These are phyloP conservation scores for Alternaria arbusti DNA, from an alignment of 2,329 filamentous ascomycete species.

Conservation along the genomic window DNA sequence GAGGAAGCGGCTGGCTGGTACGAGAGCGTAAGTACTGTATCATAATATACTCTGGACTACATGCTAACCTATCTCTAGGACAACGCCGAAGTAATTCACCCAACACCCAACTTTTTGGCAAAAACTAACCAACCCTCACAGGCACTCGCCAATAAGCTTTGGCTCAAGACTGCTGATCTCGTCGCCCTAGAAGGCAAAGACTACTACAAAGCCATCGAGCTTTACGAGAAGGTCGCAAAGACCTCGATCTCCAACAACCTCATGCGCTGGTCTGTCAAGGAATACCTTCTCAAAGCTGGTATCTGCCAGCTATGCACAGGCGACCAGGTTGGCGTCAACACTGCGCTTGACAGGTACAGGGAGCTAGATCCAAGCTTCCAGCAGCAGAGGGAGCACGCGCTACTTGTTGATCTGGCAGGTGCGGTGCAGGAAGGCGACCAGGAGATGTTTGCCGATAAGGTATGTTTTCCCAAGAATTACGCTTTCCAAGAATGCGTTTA, in stretches of 20 bases:
- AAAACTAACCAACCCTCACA: slow-evolving; percentile 33
- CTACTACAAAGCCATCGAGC: slow-evolving; percentile 53
- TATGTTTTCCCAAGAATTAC: slow-evolving; percentile 48
- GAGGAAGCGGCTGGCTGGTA: slow-evolving; percentile 89
- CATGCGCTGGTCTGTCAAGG: slow-evolving; percentile 70
- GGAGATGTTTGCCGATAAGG: slow-evolving; percentile 81
- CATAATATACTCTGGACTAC: neutral
- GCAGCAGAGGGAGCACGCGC: slow-evolving; percentile 78
- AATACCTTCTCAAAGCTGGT: slow-evolving; percentile 92
- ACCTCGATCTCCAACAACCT: slow-evolving; percentile 85
- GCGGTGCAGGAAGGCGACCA: slow-evolving; percentile 79
- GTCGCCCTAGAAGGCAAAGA: slow-evolving; percentile 84
- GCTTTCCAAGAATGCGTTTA: neutral
- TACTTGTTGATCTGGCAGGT: slow-evolving; percentile 77
- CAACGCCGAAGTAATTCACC: slow-evolving; percentile 43
- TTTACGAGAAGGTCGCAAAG: slow-evolving; percentile 81
- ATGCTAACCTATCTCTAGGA: slow-evolving; percentile 37
- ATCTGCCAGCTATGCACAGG: slow-evolving; percentile 83
- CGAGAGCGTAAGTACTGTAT: slow-evolving; percentile 57
- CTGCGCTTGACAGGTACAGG: slow-evolving; percentile 81
- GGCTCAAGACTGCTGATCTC: slow-evolving; percentile 89
- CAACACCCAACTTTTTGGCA: slow-evolving; percentile 16
- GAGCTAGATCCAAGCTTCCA: slow-evolving; percentile 71
- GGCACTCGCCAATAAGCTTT: slow-evolving; percentile 87
- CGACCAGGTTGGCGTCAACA: slow-evolving; percentile 78